Base-by-base conservation (phyloP, 352 stramenopile genomes). In the Pythium phragmitis region DNA sequence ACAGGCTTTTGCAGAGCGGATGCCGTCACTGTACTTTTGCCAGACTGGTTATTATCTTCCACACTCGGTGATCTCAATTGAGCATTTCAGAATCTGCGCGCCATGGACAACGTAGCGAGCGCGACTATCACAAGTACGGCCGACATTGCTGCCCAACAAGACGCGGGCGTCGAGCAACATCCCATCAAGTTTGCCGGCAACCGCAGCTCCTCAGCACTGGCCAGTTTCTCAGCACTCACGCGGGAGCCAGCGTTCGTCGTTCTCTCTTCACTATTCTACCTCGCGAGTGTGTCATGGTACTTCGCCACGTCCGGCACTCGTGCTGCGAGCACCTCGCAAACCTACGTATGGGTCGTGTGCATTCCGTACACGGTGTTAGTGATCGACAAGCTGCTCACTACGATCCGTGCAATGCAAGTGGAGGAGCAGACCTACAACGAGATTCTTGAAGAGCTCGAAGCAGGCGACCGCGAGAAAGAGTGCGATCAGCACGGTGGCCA, bases 221-320 rank as follows among this genome's bases (percentile, higher is more conserved):
- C 50, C 34, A 34, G 19, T 8, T 16, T 30, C n/a, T 34, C 7
- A 3, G 12, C 34, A 11, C 26, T 21, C 21, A n/a, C 33, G 11
- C 50, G 36, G 30, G 13, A 43, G 6, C 34, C 50, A 13, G 50
- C 50, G 50, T n/a, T 46, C 7, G n/a, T 60, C 0, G 53, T 60
- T n/a, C 12, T 60, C 3, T 16, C 7, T 34, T 39, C 12, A 16
- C 53, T 60, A 5, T 3, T 60, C 17, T 60, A 51, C 28, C 28
- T 75, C 69, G 36, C 60, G 61, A 45, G 55, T 63, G 4, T 65
- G 50, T n/a, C 49, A 16, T 43, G 46, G 52, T 61, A 47, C 34
- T 23, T 49, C 51, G 51, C 51, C n/a, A 48, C 37, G 4, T 46
- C 34, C 33, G 59, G 54, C 53, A 12, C 19, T 39, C 53, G 26